Base-by-base conservation (phyloP, 1,284 basidiomycete genomes). In the Macrocybe sp. region DNA sequence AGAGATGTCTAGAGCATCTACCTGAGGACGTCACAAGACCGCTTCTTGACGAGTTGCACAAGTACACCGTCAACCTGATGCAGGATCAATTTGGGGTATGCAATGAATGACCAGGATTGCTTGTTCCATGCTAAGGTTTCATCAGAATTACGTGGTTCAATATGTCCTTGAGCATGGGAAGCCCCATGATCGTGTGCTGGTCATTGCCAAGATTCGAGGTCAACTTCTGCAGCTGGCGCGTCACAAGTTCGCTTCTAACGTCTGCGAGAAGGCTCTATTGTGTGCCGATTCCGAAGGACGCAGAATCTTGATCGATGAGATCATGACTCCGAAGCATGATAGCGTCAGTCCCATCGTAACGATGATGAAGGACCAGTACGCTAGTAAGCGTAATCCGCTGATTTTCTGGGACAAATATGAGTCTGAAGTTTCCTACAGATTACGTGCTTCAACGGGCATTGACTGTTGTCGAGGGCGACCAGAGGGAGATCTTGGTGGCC, bases 211-310 rank as follows among this genome's bases (percentile, higher is more conserved):
- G 59, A 78, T 97, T 50, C 82, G 80, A 16, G 89, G 92, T 2
- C 83, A 89, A 57, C 79, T 99, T 62, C 65, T 94, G 32, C 72
- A 75, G 52, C 81, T 94, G 76, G 79, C 89, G 1, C 80, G 85
- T 41, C 95, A 97, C 71, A 98, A 98, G 66, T 98, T 96, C 61
- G 94, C 96, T 1, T 95, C 91, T 4, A 99, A 99, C 60, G 97
- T 99, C 12, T 89, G 92, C 63, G 97, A 99, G 70, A 93, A 94
- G 66, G 92, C 93, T 1, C 75, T 97, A 40, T 65, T 85, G 16
- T 83, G 75, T 16, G 80, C 88, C 0, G 77, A 81, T 47, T 45
- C 74, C 0, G 79, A 83, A 14, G 84, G 78, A 51, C 81, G 88
- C 46, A 76, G 76, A 14, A 64, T 70, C 32, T 72, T 97, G 51